Evolutionary conservation across 352 stramenopile species (phyloP), one percentile per base, ranked within the genome.

Genomic region (Pythium aphanidermatum): DNA sequence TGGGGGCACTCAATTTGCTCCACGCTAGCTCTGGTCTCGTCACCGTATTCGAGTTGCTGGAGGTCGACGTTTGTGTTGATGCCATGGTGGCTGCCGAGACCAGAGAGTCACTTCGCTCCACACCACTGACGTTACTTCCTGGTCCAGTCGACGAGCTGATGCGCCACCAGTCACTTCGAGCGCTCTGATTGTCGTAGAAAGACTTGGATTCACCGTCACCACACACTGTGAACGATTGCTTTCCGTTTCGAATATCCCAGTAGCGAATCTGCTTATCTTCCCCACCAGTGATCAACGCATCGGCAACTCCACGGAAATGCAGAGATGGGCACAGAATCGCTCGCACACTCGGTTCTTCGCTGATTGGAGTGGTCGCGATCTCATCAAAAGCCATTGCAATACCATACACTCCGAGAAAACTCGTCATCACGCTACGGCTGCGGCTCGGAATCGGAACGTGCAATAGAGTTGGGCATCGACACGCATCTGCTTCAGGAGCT

Each of bases 221-320:
- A 33, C 74, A 96, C 12, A 98, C 72, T 14, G 86, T 96, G 66
- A 94, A 98, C 50, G 90, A 98, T 55, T 95, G 84, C 29, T 93
- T 95, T 20, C 92, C 78, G 19, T 90, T 89, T 26, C 74, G 83
- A 46, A 98, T 96, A 63, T 99, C 92, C 96, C 96, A 99, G 69
- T 97, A 98, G 21, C 95, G 80, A 53, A 99, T 96, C 60, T 95
- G 77, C 21, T 89, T 75, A 60, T 98, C 94, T 53, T 94, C 93
- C 5, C 95, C 95, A 35, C 91, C 95, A 0, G 94, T 98, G 41
- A 98, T 92, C 26, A 99, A 61, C 28, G 75, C 71, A 52, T 88
- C 76, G 21, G 68, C 56, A 61, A 89, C 82, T 40, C 83, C 83
- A 23, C 81, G 73, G 54, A 96, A 67, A 50, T 93, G 85, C 21